Percentiles rank a stretch among this genome's conserved stretches.
Conservation (phyloP, 305 asterid genomes). For the Fraxinus sp. region DNA sequence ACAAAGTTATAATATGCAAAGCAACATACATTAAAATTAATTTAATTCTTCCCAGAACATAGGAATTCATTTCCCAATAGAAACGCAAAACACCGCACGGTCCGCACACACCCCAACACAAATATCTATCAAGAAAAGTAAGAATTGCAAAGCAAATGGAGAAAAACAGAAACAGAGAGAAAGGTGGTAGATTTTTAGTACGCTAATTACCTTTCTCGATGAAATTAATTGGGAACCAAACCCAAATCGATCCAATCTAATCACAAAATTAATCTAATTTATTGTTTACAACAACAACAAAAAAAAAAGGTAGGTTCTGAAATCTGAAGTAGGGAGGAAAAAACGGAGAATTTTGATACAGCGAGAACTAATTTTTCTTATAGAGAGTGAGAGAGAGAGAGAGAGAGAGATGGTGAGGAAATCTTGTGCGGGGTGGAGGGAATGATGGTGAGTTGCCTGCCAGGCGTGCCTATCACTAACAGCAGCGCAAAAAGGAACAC, state of each 20-base stretch:
- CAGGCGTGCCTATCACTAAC: slow-evolving; percentile 66
- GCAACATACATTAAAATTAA: slow-evolving; percentile 16
- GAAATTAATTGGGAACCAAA: no score
- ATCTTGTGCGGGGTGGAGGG: slow-evolving; percentile 38
- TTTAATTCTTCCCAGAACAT: slow-evolving; percentile 30
- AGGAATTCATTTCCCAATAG: slow-evolving; percentile 25
- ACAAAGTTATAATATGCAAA: slow-evolving; percentile 25
- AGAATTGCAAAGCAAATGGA: slow-evolving; percentile 19
- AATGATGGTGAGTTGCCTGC: slow-evolving; percentile 66
- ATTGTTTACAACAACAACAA: slow-evolving; percentile 6
- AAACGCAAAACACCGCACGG: not conserved
- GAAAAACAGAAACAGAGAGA: slow-evolving; percentile 10
- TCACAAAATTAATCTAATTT: no score
- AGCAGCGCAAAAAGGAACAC: slow-evolving; percentile 44
- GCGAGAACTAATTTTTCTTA: slow-evolving; percentile 17
- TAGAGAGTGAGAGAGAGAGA: slow-evolving; percentile 14
- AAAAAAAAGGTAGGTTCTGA: slow-evolving; percentile 22
- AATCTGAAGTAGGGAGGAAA: slow-evolving; percentile 5
- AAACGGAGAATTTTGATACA: slow-evolving; percentile 25
- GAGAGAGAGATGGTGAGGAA: slow-evolving; percentile 19
- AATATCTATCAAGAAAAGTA: slow-evolving; percentile 6
- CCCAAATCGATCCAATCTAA: no score
- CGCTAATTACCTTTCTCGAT: not conserved
- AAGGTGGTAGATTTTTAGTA: slow-evolving; percentile 1
- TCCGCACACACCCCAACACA: slow-evolving; percentile 13